Evolutionary conservation across 208 protist species (phyloP), one percentile per base, ranked within the genome.

Genomic region (Crithidia acanthocephali): DNA sequence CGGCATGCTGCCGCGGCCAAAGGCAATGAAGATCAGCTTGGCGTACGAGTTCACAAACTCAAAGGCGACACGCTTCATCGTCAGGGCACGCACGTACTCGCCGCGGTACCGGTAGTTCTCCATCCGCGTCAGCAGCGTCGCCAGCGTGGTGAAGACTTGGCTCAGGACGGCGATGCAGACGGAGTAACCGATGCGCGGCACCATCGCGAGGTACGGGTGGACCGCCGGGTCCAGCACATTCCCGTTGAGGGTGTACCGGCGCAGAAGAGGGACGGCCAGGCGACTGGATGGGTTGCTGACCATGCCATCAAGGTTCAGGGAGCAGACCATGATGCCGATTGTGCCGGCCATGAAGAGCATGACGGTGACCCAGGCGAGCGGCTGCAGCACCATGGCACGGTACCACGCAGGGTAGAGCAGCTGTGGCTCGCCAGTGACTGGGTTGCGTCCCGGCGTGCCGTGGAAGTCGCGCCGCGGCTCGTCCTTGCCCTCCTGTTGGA

Each of bases 31-130:
- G 69, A 94, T 68, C 6, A 94, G 71, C 63, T 84, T 85, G 5
- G 65, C 70, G 75, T 90, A 92, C 5, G 77, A 83, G 82, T 92
- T 88, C 55, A 91, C 58, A 40, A 87, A 79, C 58, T 94, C 86
- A 48, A 94, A 89, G 30, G 69, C 59, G 11, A 91, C 81, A 0
- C 84, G 77, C 79, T 94, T 94, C 57, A 85, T 66, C 60, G 79
- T 91, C 45, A 92, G 65, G 15, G 87, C 74, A 23, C 79, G 78
- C 10, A 86, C 70, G 63, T 88, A 85, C 52, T 90, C 83, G n/a
- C 67, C 76, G 10, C 83, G 61, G 60, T 79, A 76, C 27, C 66
- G 59, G 62, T 92, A 83, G 80, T 92, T 92, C 75, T 94, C 88
- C 55, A 82, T 75, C 35, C 73, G 68, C 16, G 74, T 95, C 48